Evolutionary conservation across 371 early-diverging fungal species (phyloP), one percentile per base, ranked within the genome.

Genomic region (Mucor saturninus): DNA sequence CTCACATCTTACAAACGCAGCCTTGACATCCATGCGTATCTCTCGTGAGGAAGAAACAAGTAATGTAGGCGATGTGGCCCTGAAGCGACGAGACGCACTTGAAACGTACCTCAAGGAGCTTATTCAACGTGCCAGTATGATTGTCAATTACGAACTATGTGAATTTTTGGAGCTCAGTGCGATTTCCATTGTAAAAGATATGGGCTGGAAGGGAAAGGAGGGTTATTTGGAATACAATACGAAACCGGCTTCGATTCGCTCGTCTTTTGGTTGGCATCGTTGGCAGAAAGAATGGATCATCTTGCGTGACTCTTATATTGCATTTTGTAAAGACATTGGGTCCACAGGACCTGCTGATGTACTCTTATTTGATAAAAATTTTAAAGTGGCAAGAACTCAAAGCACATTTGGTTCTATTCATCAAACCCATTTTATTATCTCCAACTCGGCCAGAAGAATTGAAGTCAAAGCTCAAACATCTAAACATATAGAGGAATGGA

Each of bases 121-220:
- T 9, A 71, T 93, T 10, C 77, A 79, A 11, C 71, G 58, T 2
- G 74, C 87, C 29, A 83, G 84, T 35, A 66, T 88, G 61, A 67
- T 69, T 1, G 77, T 86, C 31, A 78, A 81, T 4, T 83, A 81
- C 59, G 92, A 93, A 35, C 70, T 94, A 13, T 89, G 86, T 68
- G 91, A 89, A 54, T 94, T 94, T 66, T 62, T 94, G 39, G 92
- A 93, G 62, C 67, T 93, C 52, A 87, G 91, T 61, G 84, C 84
- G 2, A 72, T 87, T 38, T 91, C 92, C 6, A 79, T 93, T 52
- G 76, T 78, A 35, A 85, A 81, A 55, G 89, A 89, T 58, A 87
- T 90, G 80, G 91, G 93, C 0, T 92, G 92, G 92, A 94, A 94
- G 67, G 92, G 92, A 30, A 92, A 91, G 59, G 94, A 94, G 70